Evolutionary conservation across 129 eudicot genomes (phyloP).

Genomic region (Chrysanthemum makinoi): DNA sequence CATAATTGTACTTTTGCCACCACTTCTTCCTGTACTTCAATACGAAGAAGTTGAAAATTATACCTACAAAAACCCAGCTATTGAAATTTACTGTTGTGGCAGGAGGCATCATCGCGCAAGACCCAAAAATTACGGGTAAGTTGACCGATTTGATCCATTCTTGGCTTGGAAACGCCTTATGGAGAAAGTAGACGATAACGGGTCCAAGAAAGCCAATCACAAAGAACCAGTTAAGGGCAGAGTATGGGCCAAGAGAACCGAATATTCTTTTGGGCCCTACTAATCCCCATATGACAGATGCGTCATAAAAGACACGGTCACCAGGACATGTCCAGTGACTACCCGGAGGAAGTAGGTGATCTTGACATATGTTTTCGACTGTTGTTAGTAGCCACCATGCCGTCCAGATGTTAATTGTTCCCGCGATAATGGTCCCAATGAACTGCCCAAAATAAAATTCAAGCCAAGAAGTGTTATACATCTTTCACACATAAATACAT

Average conservation of each 20-base stretch:
- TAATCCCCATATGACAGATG: constrained; percentile 79
- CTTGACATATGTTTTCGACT: constrained; percentile 54
- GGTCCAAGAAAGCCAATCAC: constrained; percentile 60
- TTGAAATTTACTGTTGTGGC: constrained; percentile 56
- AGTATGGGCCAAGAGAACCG: constrained; percentile 55
- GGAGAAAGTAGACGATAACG: constrained; percentile 41
- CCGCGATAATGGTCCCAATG: constrained; percentile 69
- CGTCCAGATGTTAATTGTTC: constrained; percentile 51
- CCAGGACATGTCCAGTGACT: constrained; percentile 81
- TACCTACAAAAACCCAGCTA: constrained; percentile 60
- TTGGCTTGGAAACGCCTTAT: constrained; percentile 49
- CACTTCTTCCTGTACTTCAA: constrained; percentile 56
- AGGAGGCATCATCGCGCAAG: constrained; percentile 60
- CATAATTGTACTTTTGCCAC: constrained; percentile 84
- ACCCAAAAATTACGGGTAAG: constrained; percentile 59
- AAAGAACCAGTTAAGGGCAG: constrained; percentile 59
- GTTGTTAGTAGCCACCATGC: constrained; percentile 72
- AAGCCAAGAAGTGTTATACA: not conserved
- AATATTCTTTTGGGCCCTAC: constrained; percentile 69
- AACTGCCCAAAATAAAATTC: constrained; percentile 31
- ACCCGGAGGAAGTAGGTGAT: constrained; percentile 40
- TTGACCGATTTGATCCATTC: constrained; percentile 57
- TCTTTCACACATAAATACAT: not conserved
- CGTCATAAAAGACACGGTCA: constrained; percentile 56
- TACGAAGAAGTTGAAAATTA: constrained; percentile 53